Conservation (phyloP, 148 eudicot genomes). For the Chenopodium berlandieri region DNA sequence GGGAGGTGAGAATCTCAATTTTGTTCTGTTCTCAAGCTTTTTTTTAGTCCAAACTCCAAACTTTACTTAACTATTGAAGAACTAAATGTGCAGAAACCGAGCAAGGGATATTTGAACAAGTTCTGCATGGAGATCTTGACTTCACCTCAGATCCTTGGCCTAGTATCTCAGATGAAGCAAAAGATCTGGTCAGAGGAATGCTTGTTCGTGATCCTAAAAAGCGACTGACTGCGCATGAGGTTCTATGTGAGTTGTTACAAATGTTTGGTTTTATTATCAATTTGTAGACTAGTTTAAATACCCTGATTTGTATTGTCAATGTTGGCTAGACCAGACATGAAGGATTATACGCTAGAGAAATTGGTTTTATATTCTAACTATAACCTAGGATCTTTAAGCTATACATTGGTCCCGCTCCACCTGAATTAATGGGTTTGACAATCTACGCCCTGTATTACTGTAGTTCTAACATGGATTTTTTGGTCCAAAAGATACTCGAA, state of each 20-base stretch:
- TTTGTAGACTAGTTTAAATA: background rate
- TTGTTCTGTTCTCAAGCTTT: background rate
- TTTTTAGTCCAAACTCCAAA: background rate
- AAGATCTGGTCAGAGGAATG: slow-evolving; percentile 85
- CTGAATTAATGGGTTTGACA: background rate
- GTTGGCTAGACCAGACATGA: background rate
- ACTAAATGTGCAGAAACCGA: slow-evolving; percentile 51
- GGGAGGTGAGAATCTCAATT: slow-evolving; percentile 62
- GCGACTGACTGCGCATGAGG: slow-evolving; percentile 82
- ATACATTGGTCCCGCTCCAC: background rate
- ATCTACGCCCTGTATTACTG: background rate
- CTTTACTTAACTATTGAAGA: background rate
- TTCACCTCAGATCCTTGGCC: slow-evolving; percentile 92
- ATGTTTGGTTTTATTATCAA: background rate
- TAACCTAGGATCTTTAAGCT: background rate
- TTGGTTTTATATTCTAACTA: background rate
- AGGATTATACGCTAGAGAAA: background rate
- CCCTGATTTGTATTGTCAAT: background rate
- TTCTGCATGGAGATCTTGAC: slow-evolving; percentile 83
- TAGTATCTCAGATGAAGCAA: slow-evolving; percentile 75
- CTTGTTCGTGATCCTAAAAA: slow-evolving; percentile 74
- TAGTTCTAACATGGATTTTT: background rate
- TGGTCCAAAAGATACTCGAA: background rate
- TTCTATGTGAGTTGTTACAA: slow-evolving; percentile 58
- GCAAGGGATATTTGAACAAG: slow-evolving; percentile 88